Evolutionary conservation across 2,329 filamentous ascomycete genomes (phyloP), one percentile per base, ranked within the genome.

Genomic region (Sporothrix humicola): DNA sequence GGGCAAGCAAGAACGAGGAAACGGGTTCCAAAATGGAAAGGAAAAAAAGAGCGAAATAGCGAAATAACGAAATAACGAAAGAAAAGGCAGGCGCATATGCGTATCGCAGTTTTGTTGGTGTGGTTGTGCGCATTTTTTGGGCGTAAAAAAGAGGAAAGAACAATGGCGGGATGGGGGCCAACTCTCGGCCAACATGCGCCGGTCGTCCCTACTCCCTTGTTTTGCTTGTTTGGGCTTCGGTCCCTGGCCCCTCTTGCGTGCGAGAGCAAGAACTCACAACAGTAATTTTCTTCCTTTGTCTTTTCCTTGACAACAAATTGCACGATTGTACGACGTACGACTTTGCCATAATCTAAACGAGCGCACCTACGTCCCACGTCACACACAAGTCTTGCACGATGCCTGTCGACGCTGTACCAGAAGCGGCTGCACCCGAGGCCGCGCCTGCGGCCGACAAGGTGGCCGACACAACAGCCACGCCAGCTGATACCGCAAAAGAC

Each of bases 111-210:
- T 17, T 17, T 61, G 13, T 15, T 61, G 20, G 2, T 6, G 13
- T 59, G 26, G 56, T 58, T 42, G 58, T 42, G 59, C 59, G 31
- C 3, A 17, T 44, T 63, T 17, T 46, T 44, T 65, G 59, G 37
- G 7, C 31, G 7, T 37, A 5, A 37, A 37, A 37, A 37, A 37
- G 31, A 37, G 31, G 31, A 37, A 37, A 65, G 59, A 65, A 65
- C 37, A 26, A 66, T 48, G 61, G 42, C 20, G 42, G 61, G 20
- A 48, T 46, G 59, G 59, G 59, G 59, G 37, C 37, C 59, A 44
- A 44, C 9, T 37, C 31, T 37, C 31, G 31, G 31, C 31, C 31
- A 37, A 37, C 31, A 6, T 37, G 37, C 59, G 59, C 61, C 61
- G 42, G 61, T 66, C 61, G 61, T 66, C 46, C 61, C 42, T 66